Percentiles rank a stretch among this genome's conserved stretches.
phyloP scores from a whole-genome alignment of 176 grass and related monocot genomes.

The Aegilops sharonensis region DNA sequence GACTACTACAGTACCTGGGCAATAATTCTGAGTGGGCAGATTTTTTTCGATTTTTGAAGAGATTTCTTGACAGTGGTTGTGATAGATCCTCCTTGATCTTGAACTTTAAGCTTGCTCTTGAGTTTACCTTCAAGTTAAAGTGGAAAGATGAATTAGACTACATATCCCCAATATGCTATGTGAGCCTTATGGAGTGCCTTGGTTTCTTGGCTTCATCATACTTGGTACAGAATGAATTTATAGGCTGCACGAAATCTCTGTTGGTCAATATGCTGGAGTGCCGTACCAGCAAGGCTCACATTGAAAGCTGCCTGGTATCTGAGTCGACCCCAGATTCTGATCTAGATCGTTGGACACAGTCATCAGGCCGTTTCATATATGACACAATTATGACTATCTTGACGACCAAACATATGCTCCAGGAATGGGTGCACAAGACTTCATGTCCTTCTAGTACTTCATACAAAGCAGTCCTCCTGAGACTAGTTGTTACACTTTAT shows the following conservation, averaged over 20 bases:
- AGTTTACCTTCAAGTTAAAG: constrained; percentile 20
- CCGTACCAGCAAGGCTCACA: not conserved
- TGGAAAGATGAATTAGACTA: constrained; percentile 38
- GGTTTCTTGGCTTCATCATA: constrained; percentile 42
- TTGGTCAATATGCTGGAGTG: constrained; percentile 20
- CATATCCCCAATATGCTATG: constrained; percentile 44
- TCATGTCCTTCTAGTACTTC: not conserved
- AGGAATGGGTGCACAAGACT: constrained; percentile 24
- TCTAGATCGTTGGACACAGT: not conserved
- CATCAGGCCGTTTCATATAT: constrained; percentile 21
- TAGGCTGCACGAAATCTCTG: constrained; percentile 48
- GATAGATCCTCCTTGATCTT: constrained; percentile 23
- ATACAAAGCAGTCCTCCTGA: constrained; percentile 28
- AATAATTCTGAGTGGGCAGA: constrained; percentile 35
- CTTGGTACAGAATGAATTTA: not conserved
- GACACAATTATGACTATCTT: constrained; percentile 10
- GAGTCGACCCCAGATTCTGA: not conserved
- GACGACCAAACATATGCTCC: not conserved
- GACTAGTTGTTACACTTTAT: constrained; percentile 49
- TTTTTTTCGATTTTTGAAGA: constrained; percentile 44
- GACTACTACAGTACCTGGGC: constrained; percentile 19
- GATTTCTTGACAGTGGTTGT: constrained; percentile 35
- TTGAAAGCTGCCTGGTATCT: constrained; percentile 29
- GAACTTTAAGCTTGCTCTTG: constrained; percentile 42
- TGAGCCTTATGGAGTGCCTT: constrained; percentile 62